These are phyloP conservation scores for Kazachstania taianensis DNA, from an alignment of 805 yeast genomes.

Conservation along the genomic window DNA sequence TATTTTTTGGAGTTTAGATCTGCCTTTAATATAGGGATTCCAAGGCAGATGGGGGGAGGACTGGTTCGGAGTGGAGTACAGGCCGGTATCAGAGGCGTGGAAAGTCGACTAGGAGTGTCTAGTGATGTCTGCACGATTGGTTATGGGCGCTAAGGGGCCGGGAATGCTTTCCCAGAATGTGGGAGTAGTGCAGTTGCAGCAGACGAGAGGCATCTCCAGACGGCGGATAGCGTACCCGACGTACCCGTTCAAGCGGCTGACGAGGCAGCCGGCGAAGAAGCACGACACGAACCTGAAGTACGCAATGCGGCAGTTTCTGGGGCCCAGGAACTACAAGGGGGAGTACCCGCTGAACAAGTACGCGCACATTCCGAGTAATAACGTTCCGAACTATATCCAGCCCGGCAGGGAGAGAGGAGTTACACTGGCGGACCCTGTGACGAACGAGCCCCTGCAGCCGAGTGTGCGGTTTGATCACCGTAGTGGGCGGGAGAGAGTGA, in stretches of 20 bases:
- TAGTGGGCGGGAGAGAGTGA: neutral
- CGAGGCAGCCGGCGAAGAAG: conserved; percentile 32
- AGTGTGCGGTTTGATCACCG: neutral
- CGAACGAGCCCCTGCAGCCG: conserved; percentile 22
- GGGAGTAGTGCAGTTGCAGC: no score
- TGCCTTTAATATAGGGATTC: no score
- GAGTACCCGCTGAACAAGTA: conserved; percentile 71
- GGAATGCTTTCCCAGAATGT: no score
- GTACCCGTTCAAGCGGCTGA: conserved; percentile 36
- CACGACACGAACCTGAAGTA: conserved; percentile 48
- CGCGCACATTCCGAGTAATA: conserved; percentile 54
- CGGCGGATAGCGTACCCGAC: conserved; percentile 46
- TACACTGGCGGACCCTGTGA: conserved; percentile 27
- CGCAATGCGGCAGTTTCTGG: conserved; percentile 65
- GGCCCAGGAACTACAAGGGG: conserved; percentile 76
- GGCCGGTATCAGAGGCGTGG: no score
- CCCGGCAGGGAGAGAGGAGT: conserved; percentile 40
- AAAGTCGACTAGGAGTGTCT: no score
- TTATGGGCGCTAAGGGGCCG: no score
- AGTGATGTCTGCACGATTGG: no score
- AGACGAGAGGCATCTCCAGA: no score
- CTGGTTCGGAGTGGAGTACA: no score
- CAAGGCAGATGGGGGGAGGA: no score
- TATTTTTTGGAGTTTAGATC: no score
- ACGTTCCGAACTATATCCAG: conserved; percentile 61